These are phyloP conservation scores for Penicillium sp. DNA, from an alignment of 2,329 filamentous ascomycete genomes.

Conservation along the genomic window DNA sequence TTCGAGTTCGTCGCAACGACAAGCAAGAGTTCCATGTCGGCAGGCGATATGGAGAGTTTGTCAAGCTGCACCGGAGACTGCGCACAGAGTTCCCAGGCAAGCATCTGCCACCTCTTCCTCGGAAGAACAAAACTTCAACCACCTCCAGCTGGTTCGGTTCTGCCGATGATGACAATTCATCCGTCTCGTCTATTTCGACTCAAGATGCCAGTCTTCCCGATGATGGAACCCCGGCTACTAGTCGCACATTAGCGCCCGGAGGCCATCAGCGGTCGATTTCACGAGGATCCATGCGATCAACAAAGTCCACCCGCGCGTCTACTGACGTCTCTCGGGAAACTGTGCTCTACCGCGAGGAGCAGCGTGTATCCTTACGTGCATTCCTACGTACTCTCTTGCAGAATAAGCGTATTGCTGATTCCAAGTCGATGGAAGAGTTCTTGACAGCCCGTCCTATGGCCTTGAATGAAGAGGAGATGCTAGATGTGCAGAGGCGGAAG, in stretches of 20 bases:
- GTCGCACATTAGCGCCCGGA: slow-evolving; percentile 34
- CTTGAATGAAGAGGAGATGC: slow-evolving; percentile 74
- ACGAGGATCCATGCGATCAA: slow-evolving; percentile 29
- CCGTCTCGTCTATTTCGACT: slow-evolving; percentile 76
- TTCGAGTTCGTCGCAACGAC: slow-evolving; percentile 76
- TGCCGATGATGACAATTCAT: slow-evolving; percentile 69
- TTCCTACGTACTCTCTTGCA: slow-evolving; percentile 84
- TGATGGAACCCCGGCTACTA: slow-evolving; percentile 31
- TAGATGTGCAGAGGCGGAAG: slow-evolving; percentile 77
- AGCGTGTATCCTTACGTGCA: slow-evolving; percentile 85
- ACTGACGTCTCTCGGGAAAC: slow-evolving; percentile 50
- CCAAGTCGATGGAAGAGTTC: slow-evolving; percentile 81
- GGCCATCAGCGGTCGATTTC: slow-evolving; percentile 30
- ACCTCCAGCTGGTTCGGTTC: slow-evolving; percentile 59
- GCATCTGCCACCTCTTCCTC: slow-evolving; percentile 77
- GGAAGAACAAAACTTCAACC: slow-evolving; percentile 83
- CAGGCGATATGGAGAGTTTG: slow-evolving; percentile 85
- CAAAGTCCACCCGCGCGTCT: slow-evolving; percentile 34
- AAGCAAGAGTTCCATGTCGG: slow-evolving; percentile 76
- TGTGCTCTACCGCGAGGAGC: slow-evolving; percentile 77
- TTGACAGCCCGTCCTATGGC: slow-evolving; percentile 69
- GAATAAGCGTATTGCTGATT: slow-evolving; percentile 78
- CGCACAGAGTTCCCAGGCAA: slow-evolving; percentile 86
- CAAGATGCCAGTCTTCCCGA: slow-evolving; percentile 52
- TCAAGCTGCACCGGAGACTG: slow-evolving; percentile 71